Percentiles rank a stretch among this genome's conserved stretches.
Conservation (phyloP, 139 green algal species). For the Zygnema cylindricum region DNA sequence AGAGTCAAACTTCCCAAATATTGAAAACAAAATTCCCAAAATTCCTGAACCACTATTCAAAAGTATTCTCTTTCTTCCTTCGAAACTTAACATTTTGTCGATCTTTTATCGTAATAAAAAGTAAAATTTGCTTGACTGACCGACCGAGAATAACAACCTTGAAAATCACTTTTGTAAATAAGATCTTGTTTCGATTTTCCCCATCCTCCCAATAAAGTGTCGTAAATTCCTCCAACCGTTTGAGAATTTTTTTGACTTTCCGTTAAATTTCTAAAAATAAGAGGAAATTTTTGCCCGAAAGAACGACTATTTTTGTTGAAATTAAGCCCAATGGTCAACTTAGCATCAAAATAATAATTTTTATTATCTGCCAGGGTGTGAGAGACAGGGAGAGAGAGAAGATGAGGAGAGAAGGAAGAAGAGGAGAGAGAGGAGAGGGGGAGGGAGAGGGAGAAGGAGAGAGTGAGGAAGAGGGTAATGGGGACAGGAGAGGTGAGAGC, state of each 20-base stretch:
- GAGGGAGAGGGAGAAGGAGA: too few species aligned
- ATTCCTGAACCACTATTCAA: too few species aligned
- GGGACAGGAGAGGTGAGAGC: too few species aligned
- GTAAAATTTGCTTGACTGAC: not conserved
- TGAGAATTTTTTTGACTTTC: not conserved
- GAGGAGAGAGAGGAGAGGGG: too few species aligned
- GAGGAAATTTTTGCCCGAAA: not conserved
- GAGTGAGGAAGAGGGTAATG: too few species aligned
- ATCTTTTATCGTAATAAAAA: not conserved
- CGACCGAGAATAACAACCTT: not conserved
- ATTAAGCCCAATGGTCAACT: not conserved
- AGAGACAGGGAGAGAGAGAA: too few species aligned
- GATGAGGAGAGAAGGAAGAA: too few species aligned
- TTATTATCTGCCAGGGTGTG: not conserved
- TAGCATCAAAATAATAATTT: not conserved
- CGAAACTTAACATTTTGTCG: not conserved
- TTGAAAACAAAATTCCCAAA: too few species aligned
- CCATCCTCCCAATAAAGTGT: not conserved
- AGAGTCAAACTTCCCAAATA: too few species aligned
- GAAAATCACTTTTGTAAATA: not conserved
- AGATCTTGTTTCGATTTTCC: not conserved
- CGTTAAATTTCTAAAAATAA: not conserved
- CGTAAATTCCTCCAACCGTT: not conserved
- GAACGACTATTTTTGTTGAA: too few species aligned
- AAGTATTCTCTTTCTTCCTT: too few species aligned